Evolutionary conservation across 257 asterid genomes (phyloP).

Genomic region (Perilla frutescens): DNA sequence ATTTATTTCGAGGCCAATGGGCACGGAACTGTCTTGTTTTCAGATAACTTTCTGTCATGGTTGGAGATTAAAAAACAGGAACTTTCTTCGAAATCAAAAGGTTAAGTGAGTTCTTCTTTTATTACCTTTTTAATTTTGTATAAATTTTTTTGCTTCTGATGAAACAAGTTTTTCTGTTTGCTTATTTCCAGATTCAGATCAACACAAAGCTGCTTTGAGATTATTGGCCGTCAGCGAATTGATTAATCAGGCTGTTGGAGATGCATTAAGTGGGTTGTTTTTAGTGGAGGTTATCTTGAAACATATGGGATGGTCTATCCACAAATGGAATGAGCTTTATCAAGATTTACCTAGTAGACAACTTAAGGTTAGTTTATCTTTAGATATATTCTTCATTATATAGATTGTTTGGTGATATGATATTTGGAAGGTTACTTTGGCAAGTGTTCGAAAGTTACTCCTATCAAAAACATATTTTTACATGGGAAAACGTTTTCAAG

Average conservation of each 20-base stretch:
- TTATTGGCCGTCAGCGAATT: slow-evolving; percentile 79
- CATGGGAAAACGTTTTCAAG: background rate
- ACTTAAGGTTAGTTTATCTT: slow-evolving; percentile 65
- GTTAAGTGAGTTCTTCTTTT: slow-evolving; percentile 42
- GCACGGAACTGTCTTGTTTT: slow-evolving; percentile 93
- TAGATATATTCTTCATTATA: slow-evolving; percentile 18
- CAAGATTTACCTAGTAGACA: slow-evolving; percentile 93
- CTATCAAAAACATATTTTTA: background rate
- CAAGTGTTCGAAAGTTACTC: background rate
- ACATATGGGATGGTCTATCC: slow-evolving; percentile 77
- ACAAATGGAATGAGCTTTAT: slow-evolving; percentile 85
- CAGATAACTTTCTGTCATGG: slow-evolving; percentile 64
- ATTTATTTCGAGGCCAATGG: slow-evolving; percentile 98
- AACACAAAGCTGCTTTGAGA: slow-evolving; percentile 78
- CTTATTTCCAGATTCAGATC: slow-evolving; percentile 65
- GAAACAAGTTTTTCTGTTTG: slow-evolving; percentile 12
- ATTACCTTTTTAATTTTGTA: background rate
- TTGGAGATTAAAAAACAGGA: slow-evolving; percentile 58
- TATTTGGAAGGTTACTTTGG: slow-evolving; percentile 10
- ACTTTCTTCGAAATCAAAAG: slow-evolving; percentile 63
- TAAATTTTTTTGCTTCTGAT: background rate
- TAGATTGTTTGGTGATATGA: background rate
- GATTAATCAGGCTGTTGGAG: slow-evolving; percentile 96
- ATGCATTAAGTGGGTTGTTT: slow-evolving; percentile 83
- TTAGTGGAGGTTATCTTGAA: slow-evolving; percentile 85